These are phyloP conservation scores for Bacidia gigantensis DNA, from an alignment of 495 filamentous ascomycete genomes.

Conservation along the genomic window DNA sequence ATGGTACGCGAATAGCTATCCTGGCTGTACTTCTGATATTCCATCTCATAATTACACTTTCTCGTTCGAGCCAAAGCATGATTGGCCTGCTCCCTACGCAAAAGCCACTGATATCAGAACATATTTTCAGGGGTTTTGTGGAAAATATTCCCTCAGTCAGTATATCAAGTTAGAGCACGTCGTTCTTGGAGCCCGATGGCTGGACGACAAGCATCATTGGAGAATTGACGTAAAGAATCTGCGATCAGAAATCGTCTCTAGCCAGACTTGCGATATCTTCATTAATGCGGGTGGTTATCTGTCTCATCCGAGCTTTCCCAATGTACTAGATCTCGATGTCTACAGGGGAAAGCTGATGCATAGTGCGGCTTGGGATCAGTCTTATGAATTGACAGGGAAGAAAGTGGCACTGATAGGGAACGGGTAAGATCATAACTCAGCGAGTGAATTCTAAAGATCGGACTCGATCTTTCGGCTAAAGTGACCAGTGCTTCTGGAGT, in stretches of 20 bases:
- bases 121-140: conserved; percentile 37
- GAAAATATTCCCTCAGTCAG: conserved; percentile 30
- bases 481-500: conserved; percentile 24
- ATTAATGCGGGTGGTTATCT: conserved; percentile 43
- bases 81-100: conserved; percentile 48
- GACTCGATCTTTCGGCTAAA: neutral
- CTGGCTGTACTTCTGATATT: conserved; percentile 40
- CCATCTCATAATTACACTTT: conserved; percentile 37
- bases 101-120: conserved; percentile 41
- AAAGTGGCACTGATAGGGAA: conserved; percentile 41
- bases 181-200: conserved; percentile 28
- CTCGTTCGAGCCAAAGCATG: conserved; percentile 36
- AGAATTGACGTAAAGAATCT: conserved; percentile 34
- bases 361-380: conserved; percentile 39
- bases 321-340: conserved; percentile 37
- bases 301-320: conserved; percentile 43
- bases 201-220: conserved; percentile 33
- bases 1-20: conserved; percentile 61
- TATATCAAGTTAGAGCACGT: conserved; percentile 29
- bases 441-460: conserved; percentile 7
- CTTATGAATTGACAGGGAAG: conserved; percentile 30
- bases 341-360: conserved; percentile 44
- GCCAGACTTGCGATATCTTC: conserved; percentile 40
- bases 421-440: conserved; percentile 32
- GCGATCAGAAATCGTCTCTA: conserved; percentile 21